Conservation (phyloP, 2,329 filamentous ascomycete species). For the Aspergillus fumigatiaffinis region DNA sequence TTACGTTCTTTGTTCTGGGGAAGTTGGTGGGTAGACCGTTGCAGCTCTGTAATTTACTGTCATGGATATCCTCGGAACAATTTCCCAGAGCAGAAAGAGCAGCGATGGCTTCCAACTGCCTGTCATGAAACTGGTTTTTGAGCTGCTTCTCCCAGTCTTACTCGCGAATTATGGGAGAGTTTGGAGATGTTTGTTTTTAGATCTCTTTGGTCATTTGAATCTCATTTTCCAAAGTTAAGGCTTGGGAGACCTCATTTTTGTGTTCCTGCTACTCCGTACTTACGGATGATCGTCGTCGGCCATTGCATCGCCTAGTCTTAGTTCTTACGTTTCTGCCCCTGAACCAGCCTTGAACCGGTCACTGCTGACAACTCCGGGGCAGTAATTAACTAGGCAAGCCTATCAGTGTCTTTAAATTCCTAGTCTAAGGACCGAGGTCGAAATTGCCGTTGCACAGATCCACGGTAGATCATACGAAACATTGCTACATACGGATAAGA, state of each 20-base stretch:
- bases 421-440: constrained; percentile 17
- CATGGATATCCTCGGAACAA: constrained; percentile 14
- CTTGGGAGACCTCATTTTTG: constrained; percentile 12
- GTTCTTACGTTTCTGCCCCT: constrained; percentile 15
- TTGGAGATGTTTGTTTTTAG: neutral
- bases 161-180: neutral
- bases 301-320: neutral
- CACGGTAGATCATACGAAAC: constrained; percentile 22
- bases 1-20: constrained; percentile 11
- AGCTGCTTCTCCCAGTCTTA: neutral
- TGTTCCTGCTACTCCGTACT: neutral
- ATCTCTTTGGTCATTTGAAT: neutral
- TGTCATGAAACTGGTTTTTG: neutral
- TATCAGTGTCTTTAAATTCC: neutral
- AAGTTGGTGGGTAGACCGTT: neutral
- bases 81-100: constrained; percentile 10
- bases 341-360: constrained; percentile 10
- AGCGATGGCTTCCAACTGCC: neutral
- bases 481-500: neutral
- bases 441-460: constrained; percentile 22
- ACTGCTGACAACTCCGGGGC: neutral
- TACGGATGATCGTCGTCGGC: constrained; percentile 14
- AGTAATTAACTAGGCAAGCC: neutral
- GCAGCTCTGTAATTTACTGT: constrained; percentile 7
- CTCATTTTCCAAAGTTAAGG: constrained; percentile 1